Evolutionary conservation across 1,139 yeast genomes (phyloP), one percentile per base, ranked within the genome.

Genomic region (Wickerhamiella infanticola): DNA sequence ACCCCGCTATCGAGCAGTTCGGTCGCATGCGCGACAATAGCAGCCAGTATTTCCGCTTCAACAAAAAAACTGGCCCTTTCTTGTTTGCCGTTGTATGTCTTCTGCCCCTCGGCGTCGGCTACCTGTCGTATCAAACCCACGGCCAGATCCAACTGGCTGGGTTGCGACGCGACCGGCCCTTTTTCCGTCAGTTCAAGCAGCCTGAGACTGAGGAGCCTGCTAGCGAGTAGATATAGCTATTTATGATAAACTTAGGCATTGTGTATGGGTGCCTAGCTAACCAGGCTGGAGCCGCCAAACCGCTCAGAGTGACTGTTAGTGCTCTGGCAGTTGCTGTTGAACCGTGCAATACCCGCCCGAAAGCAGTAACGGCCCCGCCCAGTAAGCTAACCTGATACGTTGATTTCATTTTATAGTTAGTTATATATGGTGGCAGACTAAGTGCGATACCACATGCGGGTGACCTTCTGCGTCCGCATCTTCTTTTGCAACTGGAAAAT

Each of bases 401-500:
- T 18, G 18, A 18, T 18, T 18, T 18, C 18, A 18, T 18, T 18
- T 18, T 18, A 18, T 18, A 18, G 7, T 29, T 29, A 29, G 9
- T 29, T 29, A 7, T 29, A 29, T 29, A 29, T 11, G 7, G 7
- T 29, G 33, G 33, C 33, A 29, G 9, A 29, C 11, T 29, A 39
- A 29, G 24, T 46, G 29, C 53, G 48, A 72, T 82, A 82, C 94
- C 94, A 82, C 73, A 82, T 73, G 64, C 94, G 74, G 51, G 90
- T 81, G 55, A 81, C 76, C 65, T 79, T 78, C 52, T 81, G 79
- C 62, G 74, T 74, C 75, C 83, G 75, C 86, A 82, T 83, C 73
- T 83, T 84, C 78, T 81, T 81, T 65, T 83, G 94, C 59, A 84
- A 72, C 66, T 81, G 88, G 73, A 83, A 81, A 40, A 84, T 80